phyloP scores from a whole-genome alignment of 108 stramenopile genomes.

The Craspedostauros australis region DNA sequence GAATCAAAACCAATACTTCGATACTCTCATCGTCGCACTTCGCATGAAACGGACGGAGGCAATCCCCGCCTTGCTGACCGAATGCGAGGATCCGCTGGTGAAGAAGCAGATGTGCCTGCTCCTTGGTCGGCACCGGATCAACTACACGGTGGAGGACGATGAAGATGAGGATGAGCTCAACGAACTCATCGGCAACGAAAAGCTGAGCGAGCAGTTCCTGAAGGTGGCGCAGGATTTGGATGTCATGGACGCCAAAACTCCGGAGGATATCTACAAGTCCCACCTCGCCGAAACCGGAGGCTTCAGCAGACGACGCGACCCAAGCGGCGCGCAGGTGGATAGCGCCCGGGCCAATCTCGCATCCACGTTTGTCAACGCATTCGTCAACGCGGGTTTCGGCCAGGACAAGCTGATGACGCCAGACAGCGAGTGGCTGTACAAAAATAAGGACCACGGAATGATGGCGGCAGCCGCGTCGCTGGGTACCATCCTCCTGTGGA shows the following conservation, averaged over 20 bases:
- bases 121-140: slow-evolving; percentile 82
- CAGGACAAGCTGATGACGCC: slow-evolving; percentile 92
- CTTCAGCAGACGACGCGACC: slow-evolving; percentile 76
- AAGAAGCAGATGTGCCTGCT: slow-evolving; percentile 88
- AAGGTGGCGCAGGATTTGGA: slow-evolving; percentile 91
- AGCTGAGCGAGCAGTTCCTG: slow-evolving; percentile 83
- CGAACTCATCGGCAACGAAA: slow-evolving; percentile 91
- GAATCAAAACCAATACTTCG: slow-evolving; percentile 77
- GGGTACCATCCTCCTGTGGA: slow-evolving; percentile 96
- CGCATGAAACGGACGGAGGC: slow-evolving; percentile 66
- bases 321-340: slow-evolving; percentile 82
- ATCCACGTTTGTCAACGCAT: slow-evolving; percentile 97
- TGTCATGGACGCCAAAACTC: slow-evolving; percentile 92
- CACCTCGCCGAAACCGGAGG: slow-evolving; percentile 95
- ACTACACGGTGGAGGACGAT: slow-evolving; percentile 78
- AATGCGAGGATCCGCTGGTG: slow-evolving; percentile 76
- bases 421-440: slow-evolving; percentile 90
- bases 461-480: slow-evolving; percentile 95
- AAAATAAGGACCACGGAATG: slow-evolving; percentile 99
- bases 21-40: slow-evolving; percentile 92
- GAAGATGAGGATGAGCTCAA: slow-evolving; percentile 86
- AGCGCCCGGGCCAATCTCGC: slow-evolving; percentile 98
- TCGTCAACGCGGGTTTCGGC: slow-evolving; percentile 97
- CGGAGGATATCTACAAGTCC: slow-evolving; percentile 99
- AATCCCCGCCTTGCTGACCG: slow-evolving; percentile 63